Conservation (phyloP, 2,329 filamentous ascomycete genomes). For the Alternaria ethzedia region DNA sequence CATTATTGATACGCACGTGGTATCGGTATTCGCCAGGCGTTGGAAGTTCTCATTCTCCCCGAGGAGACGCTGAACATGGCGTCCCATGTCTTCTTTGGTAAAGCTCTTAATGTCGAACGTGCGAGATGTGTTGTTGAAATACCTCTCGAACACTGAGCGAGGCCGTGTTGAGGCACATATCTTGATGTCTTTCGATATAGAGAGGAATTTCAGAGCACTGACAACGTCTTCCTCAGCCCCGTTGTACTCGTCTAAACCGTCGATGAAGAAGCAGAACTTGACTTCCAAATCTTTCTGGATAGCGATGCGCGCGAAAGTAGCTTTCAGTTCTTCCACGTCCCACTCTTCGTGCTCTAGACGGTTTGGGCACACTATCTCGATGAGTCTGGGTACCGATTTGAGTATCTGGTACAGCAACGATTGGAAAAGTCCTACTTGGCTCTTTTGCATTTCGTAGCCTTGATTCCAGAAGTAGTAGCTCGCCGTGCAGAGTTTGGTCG, state of each 20-base stretch:
- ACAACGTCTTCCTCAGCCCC: constrained; percentile 7
- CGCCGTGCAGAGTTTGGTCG: constrained; percentile 34
- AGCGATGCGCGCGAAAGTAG: constrained; percentile 1
- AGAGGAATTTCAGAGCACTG: not conserved
- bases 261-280: constrained; percentile 21
- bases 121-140: not conserved
- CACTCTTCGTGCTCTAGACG: constrained; percentile 13
- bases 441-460: constrained; percentile 19
- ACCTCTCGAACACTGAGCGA: constrained; percentile 6
- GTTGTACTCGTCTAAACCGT: not conserved
- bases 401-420: constrained; percentile 20
- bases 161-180: constrained; percentile 15
- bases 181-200: constrained; percentile 3
- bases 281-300: not conserved
- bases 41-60: not conserved
- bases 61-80: not conserved
- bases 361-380: not conserved
- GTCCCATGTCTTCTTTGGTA: constrained; percentile 1
- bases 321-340: constrained; percentile 7
- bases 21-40: too few species aligned
- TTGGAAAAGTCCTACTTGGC: constrained; percentile 9
- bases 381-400: constrained; percentile 11
- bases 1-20: not conserved
- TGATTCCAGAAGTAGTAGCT: constrained; percentile 27
- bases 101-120: not conserved